Evolutionary conservation across 371 early-diverging fungal species (phyloP).

Genomic region (Mortierella sp.): DNA sequence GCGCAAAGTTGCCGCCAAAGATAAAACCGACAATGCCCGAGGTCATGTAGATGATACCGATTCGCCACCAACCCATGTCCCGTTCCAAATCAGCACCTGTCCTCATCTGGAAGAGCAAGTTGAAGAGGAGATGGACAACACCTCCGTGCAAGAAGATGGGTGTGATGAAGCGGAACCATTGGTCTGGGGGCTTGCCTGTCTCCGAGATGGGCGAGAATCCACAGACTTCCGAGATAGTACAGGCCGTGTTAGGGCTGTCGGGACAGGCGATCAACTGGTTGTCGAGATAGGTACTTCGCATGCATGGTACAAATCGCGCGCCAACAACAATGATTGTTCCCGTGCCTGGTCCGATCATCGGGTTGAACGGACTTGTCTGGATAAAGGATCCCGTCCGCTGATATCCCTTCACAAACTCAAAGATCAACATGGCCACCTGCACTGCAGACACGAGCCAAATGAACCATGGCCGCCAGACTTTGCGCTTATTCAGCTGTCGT

Average conservation of each 20-base stretch:
- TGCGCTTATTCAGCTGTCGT: conserved; percentile 30
- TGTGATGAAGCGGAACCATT: conserved; percentile 83
- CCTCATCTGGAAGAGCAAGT: conserved; percentile 77
- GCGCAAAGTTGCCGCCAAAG: conserved; percentile 78
- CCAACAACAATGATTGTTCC: conserved; percentile 64
- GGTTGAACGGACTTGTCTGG: conserved; percentile 64
- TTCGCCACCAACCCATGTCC: conserved; percentile 79
- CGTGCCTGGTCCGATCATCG: conserved; percentile 71
- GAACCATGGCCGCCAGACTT: conserved; percentile 58
- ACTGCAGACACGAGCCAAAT: conserved; percentile 61
- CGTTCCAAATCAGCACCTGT: conserved; percentile 80
- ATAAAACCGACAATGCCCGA: conserved; percentile 86
- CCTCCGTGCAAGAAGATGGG: conserved; percentile 93
- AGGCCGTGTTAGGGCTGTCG: conserved; percentile 48
- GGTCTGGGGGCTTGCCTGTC: conserved; percentile 61
- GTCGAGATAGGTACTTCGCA: conserved; percentile 56
- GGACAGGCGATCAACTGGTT: conserved; percentile 44
- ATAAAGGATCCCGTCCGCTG: conserved; percentile 64
- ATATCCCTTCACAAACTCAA: conserved; percentile 63
- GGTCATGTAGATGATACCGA: conserved; percentile 77
- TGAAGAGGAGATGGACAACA: conserved; percentile 80
- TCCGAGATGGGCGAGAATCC: conserved; percentile 60
- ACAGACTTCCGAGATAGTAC: conserved; percentile 64
- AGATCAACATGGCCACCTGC: conserved; percentile 65
- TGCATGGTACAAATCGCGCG: conserved; percentile 72